Base-by-base conservation (phyloP, 2,329 filamentous ascomycete genomes). In the Fusarium sp. region DNA sequence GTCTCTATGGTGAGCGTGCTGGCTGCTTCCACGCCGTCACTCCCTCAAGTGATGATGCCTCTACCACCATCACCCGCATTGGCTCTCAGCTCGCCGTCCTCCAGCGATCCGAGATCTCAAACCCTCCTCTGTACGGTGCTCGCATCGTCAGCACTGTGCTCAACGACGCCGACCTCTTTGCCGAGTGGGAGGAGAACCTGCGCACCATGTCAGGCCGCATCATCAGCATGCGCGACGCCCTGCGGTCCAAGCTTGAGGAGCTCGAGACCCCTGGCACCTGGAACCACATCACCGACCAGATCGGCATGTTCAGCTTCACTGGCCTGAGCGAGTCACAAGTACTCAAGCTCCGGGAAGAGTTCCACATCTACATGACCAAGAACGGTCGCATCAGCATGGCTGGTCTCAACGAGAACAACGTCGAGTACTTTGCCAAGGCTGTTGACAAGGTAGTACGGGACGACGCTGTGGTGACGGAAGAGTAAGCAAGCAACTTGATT, bases 351-450 rank as follows among this genome's bases (percentile, higher is more conserved):
- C 89, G 92, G 62, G 87, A 91, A 71, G 90, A 94, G 60, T 90
- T 88, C 69, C 94, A 97, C 83, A 88, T 97, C 64, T 97, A 97
- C 86, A 95, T 96, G 90, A 98, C 96, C 76, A 98, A 98, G 90
- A 99, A 99, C 81, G 97, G 97, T 25, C 93, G 97, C 58, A 98
- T 98, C 84, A 97, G 94, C 82, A 98, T 99, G 96, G 97, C 97
- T 6, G 97, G 97, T n/a, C 86, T 98, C 76, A 98, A 98, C 84
- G 93, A 94, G 30, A 86, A 92, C 80, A 99, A 98, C 82, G 88
- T 98, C 68, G 95, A 98, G 65, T 98, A 98, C 85, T 94, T 98
- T 80, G 97, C 95, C 57, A 92, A 93, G 83, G 95, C 96, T 1
- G 90, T 98, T 14, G 93, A 98, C 82, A 93, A 93, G 83, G 94